Evolutionary conservation across 148 eudicot genomes (phyloP).

Genomic region (Pouteria glomerata): DNA sequence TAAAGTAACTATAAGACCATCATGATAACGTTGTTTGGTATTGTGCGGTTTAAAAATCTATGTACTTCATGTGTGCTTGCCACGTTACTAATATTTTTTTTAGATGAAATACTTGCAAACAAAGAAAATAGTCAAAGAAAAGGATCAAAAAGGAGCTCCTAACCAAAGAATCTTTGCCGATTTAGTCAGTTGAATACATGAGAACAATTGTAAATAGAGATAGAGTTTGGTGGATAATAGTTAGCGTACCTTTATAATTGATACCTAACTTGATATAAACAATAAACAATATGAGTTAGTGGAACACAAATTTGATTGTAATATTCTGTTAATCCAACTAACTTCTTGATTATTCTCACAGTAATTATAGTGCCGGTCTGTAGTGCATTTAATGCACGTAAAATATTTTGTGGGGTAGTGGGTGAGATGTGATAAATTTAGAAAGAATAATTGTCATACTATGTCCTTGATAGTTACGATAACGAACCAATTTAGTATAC

Average conservation of each 20-base stretch:
- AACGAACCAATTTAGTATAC: background rate
- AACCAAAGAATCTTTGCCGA: background rate
- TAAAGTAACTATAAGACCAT: background rate
- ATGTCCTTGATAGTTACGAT: background rate
- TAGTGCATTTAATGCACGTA: no score
- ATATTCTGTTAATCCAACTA: no score
- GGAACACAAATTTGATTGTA: background rate
- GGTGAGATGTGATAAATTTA: no score
- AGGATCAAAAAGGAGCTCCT: background rate
- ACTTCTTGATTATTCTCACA: no score
- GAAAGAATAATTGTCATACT: no score
- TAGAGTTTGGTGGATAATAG: background rate
- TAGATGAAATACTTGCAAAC: background rate
- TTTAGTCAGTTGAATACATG: background rate
- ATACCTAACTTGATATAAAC: background rate
- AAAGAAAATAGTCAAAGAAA: background rate
- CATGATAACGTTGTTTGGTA: background rate
- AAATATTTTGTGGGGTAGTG: background rate
- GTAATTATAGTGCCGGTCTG: background rate
- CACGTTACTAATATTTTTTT: no score
- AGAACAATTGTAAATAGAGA: no score
- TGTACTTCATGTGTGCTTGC: background rate
- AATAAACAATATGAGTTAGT: background rate
- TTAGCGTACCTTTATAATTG: background rate
- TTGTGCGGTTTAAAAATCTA: background rate